Conservation (phyloP, 345 rosid genomes). For the Garcia nutans region DNA sequence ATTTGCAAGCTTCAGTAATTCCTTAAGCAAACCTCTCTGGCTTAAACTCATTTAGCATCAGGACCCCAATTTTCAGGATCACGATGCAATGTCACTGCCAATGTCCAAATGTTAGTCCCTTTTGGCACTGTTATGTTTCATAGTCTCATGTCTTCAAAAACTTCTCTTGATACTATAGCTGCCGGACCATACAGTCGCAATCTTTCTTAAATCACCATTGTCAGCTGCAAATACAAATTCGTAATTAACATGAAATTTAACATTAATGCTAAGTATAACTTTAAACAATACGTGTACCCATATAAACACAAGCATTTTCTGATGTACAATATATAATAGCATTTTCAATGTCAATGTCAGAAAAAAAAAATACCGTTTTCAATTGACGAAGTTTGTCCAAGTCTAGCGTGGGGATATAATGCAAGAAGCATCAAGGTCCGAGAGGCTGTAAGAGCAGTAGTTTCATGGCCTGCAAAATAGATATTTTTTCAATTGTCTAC, state of each 20-base stretch:
- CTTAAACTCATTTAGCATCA: slow-evolving; percentile 15
- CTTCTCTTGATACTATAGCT: slow-evolving; percentile 8
- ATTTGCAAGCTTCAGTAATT: slow-evolving; percentile 12
- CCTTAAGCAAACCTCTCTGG: slow-evolving; percentile 19
- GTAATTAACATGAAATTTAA: neutral
- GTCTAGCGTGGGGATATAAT: slow-evolving; percentile 27
- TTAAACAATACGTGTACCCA: no score
- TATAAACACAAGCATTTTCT: no score
- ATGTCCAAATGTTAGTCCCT: slow-evolving; percentile 14
- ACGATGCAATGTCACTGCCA: neutral
- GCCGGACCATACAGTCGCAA: slow-evolving; percentile 20
- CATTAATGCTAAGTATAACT: neutral
- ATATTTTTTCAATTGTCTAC: slow-evolving; percentile 41
- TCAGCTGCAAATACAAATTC: slow-evolving; percentile 6
- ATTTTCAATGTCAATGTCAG: no score
- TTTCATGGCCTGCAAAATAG: slow-evolving; percentile 39
- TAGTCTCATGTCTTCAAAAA: slow-evolving; percentile 5
- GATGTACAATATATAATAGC: no score
- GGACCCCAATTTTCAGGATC: slow-evolving; percentile 22
- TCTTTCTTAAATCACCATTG: slow-evolving; percentile 17
- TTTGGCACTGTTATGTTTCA: slow-evolving; percentile 10
- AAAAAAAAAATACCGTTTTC: slow-evolving; percentile 28
- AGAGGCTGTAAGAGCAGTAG: slow-evolving; percentile 31
- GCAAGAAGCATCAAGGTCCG: slow-evolving; percentile 43
- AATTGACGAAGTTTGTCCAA: slow-evolving; percentile 24